Conservation (phyloP, 2,329 filamentous ascomycete genomes). For the Orbilia ellipsospora region DNA sequence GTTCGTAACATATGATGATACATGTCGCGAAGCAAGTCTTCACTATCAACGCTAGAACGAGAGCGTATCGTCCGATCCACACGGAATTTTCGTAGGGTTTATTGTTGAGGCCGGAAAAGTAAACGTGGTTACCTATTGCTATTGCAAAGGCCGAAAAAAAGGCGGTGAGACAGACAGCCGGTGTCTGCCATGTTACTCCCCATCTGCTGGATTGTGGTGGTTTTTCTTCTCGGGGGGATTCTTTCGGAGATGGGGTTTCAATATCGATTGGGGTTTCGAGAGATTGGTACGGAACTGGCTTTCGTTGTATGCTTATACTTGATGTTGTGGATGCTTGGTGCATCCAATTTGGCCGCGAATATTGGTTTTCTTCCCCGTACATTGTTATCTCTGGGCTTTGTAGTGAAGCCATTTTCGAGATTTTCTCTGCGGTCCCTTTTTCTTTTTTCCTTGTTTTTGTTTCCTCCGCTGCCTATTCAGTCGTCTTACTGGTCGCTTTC, state of each 20-base stretch:
- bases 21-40: conserved; percentile 50
- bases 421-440: neutral
- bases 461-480: neutral
- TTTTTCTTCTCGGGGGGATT: neutral
- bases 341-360: conserved; percentile 26
- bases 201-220: conserved; percentile 32
- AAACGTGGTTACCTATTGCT: conserved; percentile 49
- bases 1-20: conserved; percentile 46
- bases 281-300: conserved; percentile 36
- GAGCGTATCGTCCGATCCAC: conserved; percentile 46
- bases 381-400: conserved; percentile 35
- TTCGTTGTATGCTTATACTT: conserved; percentile 25
- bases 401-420: conserved; percentile 14
- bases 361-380: neutral
- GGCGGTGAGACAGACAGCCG: conserved; percentile 18
- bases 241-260: conserved; percentile 8
- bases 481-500: too few relatives aligned
- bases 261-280: conserved; percentile 3
- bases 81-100: conserved; percentile 43
- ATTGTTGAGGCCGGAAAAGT: conserved; percentile 35
- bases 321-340: conserved; percentile 9
- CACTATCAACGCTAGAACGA: conserved; percentile 38
- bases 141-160: conserved; percentile 32
- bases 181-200: conserved; percentile 46
- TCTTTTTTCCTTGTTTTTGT: neutral